phyloP scores from a whole-genome alignment of 1,139 yeast genomes.

The Yamadazyma membranifaciens region DNA sequence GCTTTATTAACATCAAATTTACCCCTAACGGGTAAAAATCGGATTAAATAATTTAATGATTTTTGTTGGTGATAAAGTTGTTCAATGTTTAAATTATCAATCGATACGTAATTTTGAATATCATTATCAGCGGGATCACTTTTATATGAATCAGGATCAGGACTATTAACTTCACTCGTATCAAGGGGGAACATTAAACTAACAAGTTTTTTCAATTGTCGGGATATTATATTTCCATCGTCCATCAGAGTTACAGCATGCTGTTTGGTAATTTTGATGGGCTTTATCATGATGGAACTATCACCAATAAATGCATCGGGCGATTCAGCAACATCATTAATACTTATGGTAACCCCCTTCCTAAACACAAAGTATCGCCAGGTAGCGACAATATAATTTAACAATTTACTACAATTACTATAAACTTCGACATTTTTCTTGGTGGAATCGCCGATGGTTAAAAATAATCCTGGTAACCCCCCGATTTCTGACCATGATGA shows the following conservation, averaged over 20 bases:
- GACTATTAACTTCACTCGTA: constrained; percentile 33
- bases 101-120: constrained; percentile 40
- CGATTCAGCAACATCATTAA: constrained; percentile 34
- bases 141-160: constrained; percentile 40
- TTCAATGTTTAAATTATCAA: constrained; percentile 10
- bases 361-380: constrained; percentile 93
- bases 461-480: constrained; percentile 85
- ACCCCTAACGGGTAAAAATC: constrained; percentile 72
- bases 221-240: constrained; percentile 3
- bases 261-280: constrained; percentile 40
- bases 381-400: constrained; percentile 60
- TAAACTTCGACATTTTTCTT: constrained; percentile 44
- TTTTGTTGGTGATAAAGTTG: constrained; percentile 20
- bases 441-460: constrained; percentile 85
- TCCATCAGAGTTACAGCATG: neutral
- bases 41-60: constrained; percentile 58
- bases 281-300: constrained; percentile 49
- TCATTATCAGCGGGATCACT: constrained; percentile 41
- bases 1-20: constrained; percentile 72
- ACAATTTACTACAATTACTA: constrained; percentile 36
- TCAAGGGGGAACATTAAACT: constrained; percentile 53
- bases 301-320: constrained; percentile 41
- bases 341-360: constrained; percentile 61
- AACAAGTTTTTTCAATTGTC: constrained; percentile 31
- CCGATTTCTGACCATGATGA: constrained; percentile 71